A percentile compares a stretch with the other conserved stretches of the same genome.
phyloP scores from a whole-genome alignment of 371 early-diverging fungal genomes.

The Mortierella sp. region DNA sequence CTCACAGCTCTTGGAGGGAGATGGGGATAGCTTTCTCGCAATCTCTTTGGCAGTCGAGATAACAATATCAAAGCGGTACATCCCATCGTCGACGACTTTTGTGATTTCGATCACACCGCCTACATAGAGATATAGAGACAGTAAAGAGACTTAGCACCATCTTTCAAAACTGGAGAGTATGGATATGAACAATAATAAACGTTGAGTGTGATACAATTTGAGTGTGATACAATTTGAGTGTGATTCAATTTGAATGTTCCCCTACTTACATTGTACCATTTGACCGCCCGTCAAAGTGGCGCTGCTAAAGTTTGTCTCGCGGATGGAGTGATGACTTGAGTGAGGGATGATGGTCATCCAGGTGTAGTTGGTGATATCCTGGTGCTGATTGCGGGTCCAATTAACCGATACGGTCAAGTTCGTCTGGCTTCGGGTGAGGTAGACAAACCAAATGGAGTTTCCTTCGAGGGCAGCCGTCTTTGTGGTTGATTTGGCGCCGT shows the following conservation, averaged over 20 bases:
- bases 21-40: background rate
- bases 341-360: background rate
- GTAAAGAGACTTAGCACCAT: too few species aligned
- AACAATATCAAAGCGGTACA: slow-evolving; percentile 13
- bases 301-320: background rate
- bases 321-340: background rate
- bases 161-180: too few species aligned
- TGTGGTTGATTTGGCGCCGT: background rate
- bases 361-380: background rate
- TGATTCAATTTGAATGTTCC: too few species aligned
- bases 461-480: background rate
- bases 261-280: background rate
- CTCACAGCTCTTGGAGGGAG: background rate
- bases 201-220: too few species aligned
- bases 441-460: background rate
- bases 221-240: too few species aligned
- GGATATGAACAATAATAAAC: too few species aligned
- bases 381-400: background rate
- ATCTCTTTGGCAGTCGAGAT: background rate
- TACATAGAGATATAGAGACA: background rate
- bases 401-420: background rate
- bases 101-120: background rate
- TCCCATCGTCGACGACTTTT: background rate
- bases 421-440: background rate
- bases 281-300: background rate